Conservation (phyloP, 768 basidiomycete species). For the Rhodotorula graminis region DNA sequence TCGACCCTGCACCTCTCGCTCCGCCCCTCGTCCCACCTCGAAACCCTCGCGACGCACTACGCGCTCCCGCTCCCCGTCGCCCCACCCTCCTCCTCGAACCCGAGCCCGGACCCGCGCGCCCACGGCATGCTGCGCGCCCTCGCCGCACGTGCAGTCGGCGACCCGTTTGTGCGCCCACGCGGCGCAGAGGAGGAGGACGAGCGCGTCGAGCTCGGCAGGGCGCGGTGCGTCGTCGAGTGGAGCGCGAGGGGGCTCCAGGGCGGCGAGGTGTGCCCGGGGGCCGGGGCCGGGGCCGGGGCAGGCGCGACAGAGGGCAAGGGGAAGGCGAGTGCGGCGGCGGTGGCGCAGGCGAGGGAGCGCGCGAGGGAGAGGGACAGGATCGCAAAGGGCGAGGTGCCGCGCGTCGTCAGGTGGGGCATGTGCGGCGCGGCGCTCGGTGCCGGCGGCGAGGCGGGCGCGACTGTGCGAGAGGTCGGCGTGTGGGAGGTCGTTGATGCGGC, state of each 20-base stretch:
- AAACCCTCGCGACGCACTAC: constrained; percentile 65
- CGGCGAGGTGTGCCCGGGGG: constrained; percentile 32
- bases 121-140: neutral
- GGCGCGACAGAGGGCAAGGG: constrained; percentile 2
- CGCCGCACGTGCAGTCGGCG: constrained; percentile 14
- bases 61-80: constrained; percentile 28
- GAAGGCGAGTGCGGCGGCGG: neutral
- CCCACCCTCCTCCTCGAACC: neutral
- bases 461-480: constrained; percentile 3
- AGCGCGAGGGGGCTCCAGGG: constrained; percentile 52
- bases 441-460: neutral
- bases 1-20: constrained; percentile 62
- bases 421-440: constrained; percentile 26
- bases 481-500: constrained; percentile 13
- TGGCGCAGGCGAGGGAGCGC: neutral
- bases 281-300: neutral
- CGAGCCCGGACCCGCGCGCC: neutral
- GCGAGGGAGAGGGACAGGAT: neutral
- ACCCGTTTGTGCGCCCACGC: constrained; percentile 20
- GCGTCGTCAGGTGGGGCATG: constrained; percentile 44
- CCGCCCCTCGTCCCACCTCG: constrained; percentile 66
- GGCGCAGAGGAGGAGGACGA: constrained; percentile 23
- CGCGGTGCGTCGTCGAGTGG: constrained; percentile 56
- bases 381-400: constrained; percentile 4
- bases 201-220: constrained; percentile 8